Evolutionary conservation across 805 yeast genomes (phyloP), one percentile per base, ranked within the genome.

Genomic region (Isabelozyma pseudorhagii): DNA sequence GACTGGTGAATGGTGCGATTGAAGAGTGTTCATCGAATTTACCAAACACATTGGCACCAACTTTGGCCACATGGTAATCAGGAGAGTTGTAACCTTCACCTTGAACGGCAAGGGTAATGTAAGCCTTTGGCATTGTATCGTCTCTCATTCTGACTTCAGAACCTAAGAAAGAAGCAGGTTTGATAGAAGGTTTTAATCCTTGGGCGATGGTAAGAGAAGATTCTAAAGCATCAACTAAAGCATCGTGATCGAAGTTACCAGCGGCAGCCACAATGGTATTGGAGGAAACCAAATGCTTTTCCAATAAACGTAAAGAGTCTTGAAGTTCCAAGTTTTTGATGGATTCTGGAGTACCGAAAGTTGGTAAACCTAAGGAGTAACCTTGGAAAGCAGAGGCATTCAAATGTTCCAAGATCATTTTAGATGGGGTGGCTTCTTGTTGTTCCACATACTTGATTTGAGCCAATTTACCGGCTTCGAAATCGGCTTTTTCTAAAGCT

Each of bases 61-160:
- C 90, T 71, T 84, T 72, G 57, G 93, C 85, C 53, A 82, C 81
- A 69, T 79, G 79, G 76, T 78, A 86, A 62, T 85, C 80, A 57
- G 85, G 82, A 50, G 92, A 83, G 53, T 64, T 63, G 45, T 78
- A 53, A 42, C 85, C 74, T 71, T 86, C 92, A 74, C 90, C 89
- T 63, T 81, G 77, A 49, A 79, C 93, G 50, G 91, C 90, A 61
- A 88, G 77, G 48, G 91, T 71, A 61, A 87, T 79, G 79, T 86
- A 85, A 50, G 93, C 94, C 66, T 82, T 80, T 66, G 93, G 89
- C 63, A 85, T 67, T 60, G 90, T 88, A 72, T 88, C 96, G 66
- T 88, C 96, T 83, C 96, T 85, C 75, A 87, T 74, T 81, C 92
- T 84, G 57, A 87, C 85, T 67, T 88, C 96, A 44, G 94, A 87